phyloP scores from a whole-genome alignment of 2,329 filamentous ascomycete genomes.

The Arthrobotrys iridis region DNA sequence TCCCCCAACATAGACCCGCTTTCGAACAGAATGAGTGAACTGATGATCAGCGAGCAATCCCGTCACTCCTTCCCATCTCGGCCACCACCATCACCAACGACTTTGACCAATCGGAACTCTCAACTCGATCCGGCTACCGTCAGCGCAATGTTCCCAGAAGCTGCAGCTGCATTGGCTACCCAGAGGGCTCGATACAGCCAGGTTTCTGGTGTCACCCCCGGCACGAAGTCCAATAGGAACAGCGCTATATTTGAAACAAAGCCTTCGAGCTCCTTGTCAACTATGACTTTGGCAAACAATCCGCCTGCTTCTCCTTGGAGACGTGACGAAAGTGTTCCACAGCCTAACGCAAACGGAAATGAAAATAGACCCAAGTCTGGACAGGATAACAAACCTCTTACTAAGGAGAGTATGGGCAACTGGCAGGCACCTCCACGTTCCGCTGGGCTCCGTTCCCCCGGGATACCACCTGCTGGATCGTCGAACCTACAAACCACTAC shows the following conservation, averaged over 20 bases:
- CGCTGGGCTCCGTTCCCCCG: constrained; percentile 81
- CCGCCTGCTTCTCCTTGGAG: constrained; percentile 85
- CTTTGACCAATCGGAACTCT: constrained; percentile 87
- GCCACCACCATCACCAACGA: constrained; percentile 67
- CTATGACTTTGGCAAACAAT: constrained; percentile 71
- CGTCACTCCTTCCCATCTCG: constrained; percentile 86
- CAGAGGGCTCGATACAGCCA: constrained; percentile 98
- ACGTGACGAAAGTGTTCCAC: constrained; percentile 57
- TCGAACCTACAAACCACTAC: constrained; percentile 67
- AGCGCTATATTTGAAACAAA: constrained; percentile 78
- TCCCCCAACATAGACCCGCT: constrained; percentile 77
- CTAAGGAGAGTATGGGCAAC: constrained; percentile 88
- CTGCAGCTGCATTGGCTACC: constrained; percentile 95
- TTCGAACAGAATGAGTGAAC: constrained; percentile 94
- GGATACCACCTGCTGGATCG: constrained; percentile 66
- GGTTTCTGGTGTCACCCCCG: constrained; percentile 85
- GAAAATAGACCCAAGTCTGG: constrained; percentile 48
- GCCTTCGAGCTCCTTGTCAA: constrained; percentile 68
- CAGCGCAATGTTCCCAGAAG: constrained; percentile 99
- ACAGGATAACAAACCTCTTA: constrained; percentile 61
- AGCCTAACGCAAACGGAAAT: constrained; percentile 64
- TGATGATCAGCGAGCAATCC: constrained; percentile 91
- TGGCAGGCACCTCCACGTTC: constrained; percentile 85
- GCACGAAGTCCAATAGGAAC: constrained; percentile 79
- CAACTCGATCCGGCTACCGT: constrained; percentile 93